phyloP scores from a whole-genome alignment of 1,284 basidiomycete species.

The Ganoderma lingzhi region DNA sequence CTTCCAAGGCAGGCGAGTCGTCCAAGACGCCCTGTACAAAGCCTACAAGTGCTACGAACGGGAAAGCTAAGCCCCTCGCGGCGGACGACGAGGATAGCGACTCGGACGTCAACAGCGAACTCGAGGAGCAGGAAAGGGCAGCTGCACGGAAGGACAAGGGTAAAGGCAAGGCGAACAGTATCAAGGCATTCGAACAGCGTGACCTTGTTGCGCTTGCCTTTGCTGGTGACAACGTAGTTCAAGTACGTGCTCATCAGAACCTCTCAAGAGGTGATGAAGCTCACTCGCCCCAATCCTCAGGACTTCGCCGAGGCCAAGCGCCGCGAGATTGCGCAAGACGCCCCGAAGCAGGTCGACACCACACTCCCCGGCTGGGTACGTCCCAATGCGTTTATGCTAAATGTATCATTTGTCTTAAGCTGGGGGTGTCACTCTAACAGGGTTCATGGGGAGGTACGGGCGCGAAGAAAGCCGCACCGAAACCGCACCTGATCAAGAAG shows the following conservation, averaged over 20 bases:
- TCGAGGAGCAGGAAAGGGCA: slow-evolving; percentile 69
- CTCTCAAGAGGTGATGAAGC: neutral
- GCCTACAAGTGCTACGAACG: slow-evolving; percentile 20
- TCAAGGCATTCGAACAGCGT: slow-evolving; percentile 81
- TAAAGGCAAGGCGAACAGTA: slow-evolving; percentile 49
- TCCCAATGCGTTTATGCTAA: slow-evolving; percentile 7
- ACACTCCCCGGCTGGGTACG: slow-evolving; percentile 95
- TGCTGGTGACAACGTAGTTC: slow-evolving; percentile 94
- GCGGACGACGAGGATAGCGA: slow-evolving; percentile 49
- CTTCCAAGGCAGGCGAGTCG: slow-evolving; percentile 32
- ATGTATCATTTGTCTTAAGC: neutral
- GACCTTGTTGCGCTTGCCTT: slow-evolving; percentile 95
- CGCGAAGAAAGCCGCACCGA: slow-evolving; percentile 61
- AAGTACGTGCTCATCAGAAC: slow-evolving; percentile 54
- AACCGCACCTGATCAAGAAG: slow-evolving; percentile 79
- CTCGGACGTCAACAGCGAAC: slow-evolving; percentile 68
- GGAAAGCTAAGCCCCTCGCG: slow-evolving; percentile 17
- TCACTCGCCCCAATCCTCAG: slow-evolving; percentile 47
- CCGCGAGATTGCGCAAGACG: slow-evolving; percentile 82
- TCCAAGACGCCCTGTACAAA: slow-evolving; percentile 19
- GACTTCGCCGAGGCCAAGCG: slow-evolving; percentile 89
- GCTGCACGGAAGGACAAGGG: slow-evolving; percentile 53
- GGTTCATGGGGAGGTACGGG: slow-evolving; percentile 94
- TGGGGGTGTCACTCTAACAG: slow-evolving; percentile 47
- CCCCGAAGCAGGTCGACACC: slow-evolving; percentile 86